Evolutionary conservation across 352 stramenopile genomes (phyloP).

Genomic region (Pythium monospermum): DNA sequence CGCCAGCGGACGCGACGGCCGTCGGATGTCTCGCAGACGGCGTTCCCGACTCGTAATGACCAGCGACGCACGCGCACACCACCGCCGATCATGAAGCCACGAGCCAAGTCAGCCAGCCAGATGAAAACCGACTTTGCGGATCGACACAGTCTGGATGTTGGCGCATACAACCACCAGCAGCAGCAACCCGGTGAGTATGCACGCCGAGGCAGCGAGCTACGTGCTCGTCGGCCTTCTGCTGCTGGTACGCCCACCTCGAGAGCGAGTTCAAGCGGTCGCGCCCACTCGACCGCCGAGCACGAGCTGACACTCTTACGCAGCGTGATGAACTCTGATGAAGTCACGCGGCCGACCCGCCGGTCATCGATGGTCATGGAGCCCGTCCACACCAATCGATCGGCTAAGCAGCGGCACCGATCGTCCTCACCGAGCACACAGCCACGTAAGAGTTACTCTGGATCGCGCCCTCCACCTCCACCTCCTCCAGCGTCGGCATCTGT

Average conservation of each 20-base stretch:
- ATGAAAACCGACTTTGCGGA: neutral
- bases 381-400: neutral
- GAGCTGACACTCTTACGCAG: constrained; percentile 49
- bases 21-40: constrained; percentile 4
- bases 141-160: constrained; percentile 16
- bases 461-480: constrained; percentile 4
- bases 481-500: constrained; percentile 6
- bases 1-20: constrained; percentile 9
- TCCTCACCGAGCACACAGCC: constrained; percentile 8
- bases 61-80: neutral
- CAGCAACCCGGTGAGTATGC: constrained; percentile 3
- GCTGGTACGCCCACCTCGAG: constrained; percentile 4
- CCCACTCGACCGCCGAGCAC: constrained; percentile 45
- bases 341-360: constrained; percentile 13
- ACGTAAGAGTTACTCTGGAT: neutral
- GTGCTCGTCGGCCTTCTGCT: constrained; percentile 5
- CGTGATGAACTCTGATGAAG: constrained; percentile 68
- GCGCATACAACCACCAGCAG: constrained; percentile 10
- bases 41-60: constrained; percentile 2
- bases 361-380: constrained; percentile 4
- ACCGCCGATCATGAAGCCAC: neutral
- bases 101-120: constrained; percentile 1
- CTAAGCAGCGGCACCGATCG: constrained; percentile 5
- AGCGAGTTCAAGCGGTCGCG: constrained; percentile 16
- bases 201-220: constrained; percentile 16